Conservation (phyloP, 2,329 filamentous ascomycete genomes). For the Fusarium agapanthi region DNA sequence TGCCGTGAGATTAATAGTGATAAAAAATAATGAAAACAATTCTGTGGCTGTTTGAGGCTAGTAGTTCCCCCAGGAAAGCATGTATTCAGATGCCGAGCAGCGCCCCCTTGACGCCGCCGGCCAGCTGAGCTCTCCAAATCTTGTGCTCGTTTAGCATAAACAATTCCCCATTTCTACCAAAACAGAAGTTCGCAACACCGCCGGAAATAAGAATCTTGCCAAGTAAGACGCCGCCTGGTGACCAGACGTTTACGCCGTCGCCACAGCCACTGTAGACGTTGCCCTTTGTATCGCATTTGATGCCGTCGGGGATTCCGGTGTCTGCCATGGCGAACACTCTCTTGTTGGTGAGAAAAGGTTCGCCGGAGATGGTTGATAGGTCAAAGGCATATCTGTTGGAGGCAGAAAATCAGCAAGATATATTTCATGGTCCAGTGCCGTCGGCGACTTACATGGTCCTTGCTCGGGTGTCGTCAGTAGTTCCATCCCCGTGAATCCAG, state of each 20-base stretch:
- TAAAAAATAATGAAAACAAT: background rate
- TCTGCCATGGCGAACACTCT: slow-evolving; percentile 61
- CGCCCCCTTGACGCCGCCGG: slow-evolving; percentile 25
- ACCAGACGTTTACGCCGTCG: slow-evolving; percentile 60
- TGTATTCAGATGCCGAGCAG: slow-evolving; percentile 17
- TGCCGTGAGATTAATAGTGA: background rate
- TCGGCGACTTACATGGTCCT: slow-evolving; percentile 39
- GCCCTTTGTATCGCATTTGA: slow-evolving; percentile 56
- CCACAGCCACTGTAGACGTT: slow-evolving; percentile 61
- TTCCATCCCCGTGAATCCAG: slow-evolving; percentile 46
- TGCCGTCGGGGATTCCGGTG: slow-evolving; percentile 56
- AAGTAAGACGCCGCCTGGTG: slow-evolving; percentile 54
- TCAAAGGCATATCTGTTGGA: slow-evolving; percentile 48
- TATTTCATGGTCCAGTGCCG: fast-evolving
- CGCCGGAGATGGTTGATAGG: slow-evolving; percentile 31
- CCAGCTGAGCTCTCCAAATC: slow-evolving; percentile 49
- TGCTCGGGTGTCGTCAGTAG: slow-evolving; percentile 37
- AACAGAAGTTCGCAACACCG: slow-evolving; percentile 58
- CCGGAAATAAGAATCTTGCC: slow-evolving; percentile 55
- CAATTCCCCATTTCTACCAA: slow-evolving; percentile 53
- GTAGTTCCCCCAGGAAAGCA: background rate
- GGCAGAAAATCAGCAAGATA: background rate
- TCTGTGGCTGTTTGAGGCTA: background rate
- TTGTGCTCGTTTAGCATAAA: slow-evolving; percentile 59
- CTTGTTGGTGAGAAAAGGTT: slow-evolving; percentile 56